Evolutionary conservation across 2,329 filamentous ascomycete species (phyloP).

Genomic region (Ascomycota sp.): DNA sequence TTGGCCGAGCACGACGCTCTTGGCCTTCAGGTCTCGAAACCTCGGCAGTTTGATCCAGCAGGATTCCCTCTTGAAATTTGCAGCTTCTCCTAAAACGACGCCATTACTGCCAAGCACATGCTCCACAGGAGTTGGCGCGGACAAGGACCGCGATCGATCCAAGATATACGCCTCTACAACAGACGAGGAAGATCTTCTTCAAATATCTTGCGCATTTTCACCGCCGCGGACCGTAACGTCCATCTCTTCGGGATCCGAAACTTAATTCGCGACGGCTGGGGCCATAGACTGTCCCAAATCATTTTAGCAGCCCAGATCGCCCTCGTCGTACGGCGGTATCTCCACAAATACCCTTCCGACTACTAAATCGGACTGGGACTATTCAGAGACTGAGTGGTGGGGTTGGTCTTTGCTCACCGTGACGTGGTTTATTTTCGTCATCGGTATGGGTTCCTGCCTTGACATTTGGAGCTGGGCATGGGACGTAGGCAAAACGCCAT

Average conservation of each 20-base stretch:
- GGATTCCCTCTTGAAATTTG: constrained; percentile 21
- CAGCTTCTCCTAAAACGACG: constrained; percentile 6
- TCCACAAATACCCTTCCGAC: constrained; percentile 25
- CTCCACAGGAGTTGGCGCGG: constrained; percentile 1
- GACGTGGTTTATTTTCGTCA: constrained; percentile 91
- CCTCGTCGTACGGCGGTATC: constrained; percentile 33
- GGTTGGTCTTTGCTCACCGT: constrained; percentile 81
- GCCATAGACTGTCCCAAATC: constrained; percentile 25
- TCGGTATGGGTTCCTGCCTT: constrained; percentile 89
- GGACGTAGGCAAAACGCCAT: constrained; percentile 92
- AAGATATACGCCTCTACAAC: constrained; percentile 41
- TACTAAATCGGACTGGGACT: constrained; percentile 53
- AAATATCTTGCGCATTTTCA: constrained; percentile 33
- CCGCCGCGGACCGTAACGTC: constrained; percentile 19
- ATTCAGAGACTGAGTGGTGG: constrained; percentile 93
- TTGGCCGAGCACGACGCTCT: constrained; percentile 13
- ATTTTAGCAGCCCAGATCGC: constrained; percentile 35
- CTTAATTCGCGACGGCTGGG: constrained; percentile 32
- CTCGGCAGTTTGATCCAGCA: constrained; percentile 25
- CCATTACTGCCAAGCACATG: constrained; percentile 5
- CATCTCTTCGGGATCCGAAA: constrained; percentile 38
- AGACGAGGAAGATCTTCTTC: constrained; percentile 62
- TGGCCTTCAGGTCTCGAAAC: constrained; percentile 26
- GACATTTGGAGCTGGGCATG: constrained; percentile 97
- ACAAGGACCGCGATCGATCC: constrained; percentile 6